Evolutionary conservation across 2,329 filamentous ascomycete genomes (phyloP).

Genomic region (Cercospora sp.): DNA sequence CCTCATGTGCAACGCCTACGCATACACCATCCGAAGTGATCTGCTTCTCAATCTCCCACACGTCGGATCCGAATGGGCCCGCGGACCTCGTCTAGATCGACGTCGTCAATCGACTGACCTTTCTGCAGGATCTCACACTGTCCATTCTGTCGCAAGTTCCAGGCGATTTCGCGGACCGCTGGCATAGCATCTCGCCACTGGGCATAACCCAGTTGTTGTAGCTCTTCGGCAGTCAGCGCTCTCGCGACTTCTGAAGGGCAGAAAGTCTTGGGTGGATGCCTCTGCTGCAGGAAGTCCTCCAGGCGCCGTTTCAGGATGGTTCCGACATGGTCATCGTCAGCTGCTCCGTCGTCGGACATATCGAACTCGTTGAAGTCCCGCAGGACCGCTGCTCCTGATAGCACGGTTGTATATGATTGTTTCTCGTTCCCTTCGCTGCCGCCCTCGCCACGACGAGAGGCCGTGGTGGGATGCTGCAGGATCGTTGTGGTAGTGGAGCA

Average conservation of each 20-base stretch:
- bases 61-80: slow-evolving; percentile 51
- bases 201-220: slow-evolving; percentile 36
- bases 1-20: slow-evolving; percentile 1
- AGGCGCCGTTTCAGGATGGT: slow-evolving; percentile 25
- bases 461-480: slow-evolving; percentile 12
- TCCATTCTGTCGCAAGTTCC: slow-evolving; percentile 44
- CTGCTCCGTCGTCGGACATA: slow-evolving; percentile 17
- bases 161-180: slow-evolving; percentile 44
- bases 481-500: slow-evolving; percentile 13
- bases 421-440: slow-evolving; percentile 12
- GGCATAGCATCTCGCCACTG: slow-evolving; percentile 53
- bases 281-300: slow-evolving; percentile 25
- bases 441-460: slow-evolving; percentile 10
- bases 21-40: neutral
- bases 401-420: neutral
- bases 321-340: slow-evolving; percentile 3
- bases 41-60: slow-evolving; percentile 7
- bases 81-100: slow-evolving; percentile 41
- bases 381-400: neutral
- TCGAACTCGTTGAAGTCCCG: neutral
- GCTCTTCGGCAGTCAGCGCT: slow-evolving; percentile 44
- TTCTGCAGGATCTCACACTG: slow-evolving; percentile 53
- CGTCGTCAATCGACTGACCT: slow-evolving; percentile 42
- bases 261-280: slow-evolving; percentile 52
- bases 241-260: slow-evolving; percentile 56